phyloP scores from a whole-genome alignment of 2,329 filamentous ascomycete species.

The Phialocephala subalpina region DNA sequence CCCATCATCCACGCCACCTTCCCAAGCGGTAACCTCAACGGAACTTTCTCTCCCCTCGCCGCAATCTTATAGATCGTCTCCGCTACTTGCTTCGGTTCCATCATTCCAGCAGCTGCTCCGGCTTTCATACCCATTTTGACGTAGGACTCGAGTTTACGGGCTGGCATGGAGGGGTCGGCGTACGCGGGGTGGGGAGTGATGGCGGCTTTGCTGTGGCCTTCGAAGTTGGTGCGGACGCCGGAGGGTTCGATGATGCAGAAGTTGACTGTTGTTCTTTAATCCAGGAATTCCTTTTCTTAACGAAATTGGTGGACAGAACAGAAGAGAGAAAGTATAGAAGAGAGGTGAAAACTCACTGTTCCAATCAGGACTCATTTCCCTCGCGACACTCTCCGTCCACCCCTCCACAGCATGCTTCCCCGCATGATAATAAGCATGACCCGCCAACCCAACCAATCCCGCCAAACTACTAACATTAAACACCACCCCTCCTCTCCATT shows the following conservation, averaged over 20 bases:
- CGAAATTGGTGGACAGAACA: conserved; percentile 12
- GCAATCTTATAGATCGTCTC: conserved; percentile 37
- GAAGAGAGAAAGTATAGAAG: conserved; percentile 27
- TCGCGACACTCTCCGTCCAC: conserved; percentile 46
- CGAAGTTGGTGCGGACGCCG: conserved; percentile 51
- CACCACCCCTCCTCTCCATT: conserved; percentile 47
- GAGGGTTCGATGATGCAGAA: conserved; percentile 51
- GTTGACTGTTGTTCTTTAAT: conserved; percentile 42
- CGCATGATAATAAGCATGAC: conserved; percentile 49
- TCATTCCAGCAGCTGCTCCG: conserved; percentile 28
- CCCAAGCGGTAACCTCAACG: conserved; percentile 37
- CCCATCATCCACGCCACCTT: conserved; percentile 33
- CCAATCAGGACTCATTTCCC: conserved; percentile 48
- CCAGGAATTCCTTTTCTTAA: not conserved
- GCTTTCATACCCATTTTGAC: conserved; percentile 32
- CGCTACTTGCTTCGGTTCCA: conserved; percentile 35
- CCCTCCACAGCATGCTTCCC: conserved; percentile 52
- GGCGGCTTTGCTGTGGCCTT: conserved; percentile 46
- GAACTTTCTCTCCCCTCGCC: conserved; percentile 35
- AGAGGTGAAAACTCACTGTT: conserved; percentile 42
- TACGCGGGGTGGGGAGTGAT: conserved; percentile 38
- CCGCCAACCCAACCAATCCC: conserved; percentile 47
- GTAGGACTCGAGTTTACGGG: conserved; percentile 39
- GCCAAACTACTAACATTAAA: conserved; percentile 52
- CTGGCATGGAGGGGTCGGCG: conserved; percentile 43